Base-by-base conservation (phyloP, 352 stramenopile genomes). In the Phytophthora constricta region DNA sequence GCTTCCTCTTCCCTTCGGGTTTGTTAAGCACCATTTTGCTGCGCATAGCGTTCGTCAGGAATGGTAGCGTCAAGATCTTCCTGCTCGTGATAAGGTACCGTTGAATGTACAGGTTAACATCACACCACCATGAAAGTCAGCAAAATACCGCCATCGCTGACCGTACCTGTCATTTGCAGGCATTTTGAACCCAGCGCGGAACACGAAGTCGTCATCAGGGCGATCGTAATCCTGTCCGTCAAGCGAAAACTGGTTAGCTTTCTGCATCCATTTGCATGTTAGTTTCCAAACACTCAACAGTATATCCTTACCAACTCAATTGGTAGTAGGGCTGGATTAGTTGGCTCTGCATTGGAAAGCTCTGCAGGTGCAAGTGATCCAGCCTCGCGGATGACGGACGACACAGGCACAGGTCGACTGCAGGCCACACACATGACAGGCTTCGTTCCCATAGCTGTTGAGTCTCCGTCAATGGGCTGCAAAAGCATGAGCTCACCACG, bases 351-450 rank as follows among this genome's bases (percentile, higher is more conserved):
- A n/a, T 62, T 53, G 13, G 74, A 63, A 13, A 65, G 23, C 22
- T 90, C 83, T 17, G 62, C 57, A 4, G 79, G 75, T n/a, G 74
- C 69, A 26, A 86, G 75, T 47, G 80, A 74, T 8, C 72, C 80
- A 41, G 78, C 68, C 57, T 92, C 84, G 17, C 79, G 78, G 10
- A 93, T 69, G 33, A 80, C 34, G 1, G 41, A 34, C 9, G 83
- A 93, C 22, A 93, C 83, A 0, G 83, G 82, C 14, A 93, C 87
- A 0, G 87, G 87, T 1, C 85, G 82, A 56, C 85, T 93, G 55
- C 87, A 93, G 4, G 86, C 86, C 25, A 95, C 86, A 53, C 86
- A 94, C 84, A 95, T 93, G 23, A 91, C 78, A 0, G 85, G 84
- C 46, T 92, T 93, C 16, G 86, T 93, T 28, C 84, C 86, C 54